These are phyloP conservation scores for Tilletia indica DNA, from an alignment of 1,284 basidiomycete species.

Conservation along the genomic window DNA sequence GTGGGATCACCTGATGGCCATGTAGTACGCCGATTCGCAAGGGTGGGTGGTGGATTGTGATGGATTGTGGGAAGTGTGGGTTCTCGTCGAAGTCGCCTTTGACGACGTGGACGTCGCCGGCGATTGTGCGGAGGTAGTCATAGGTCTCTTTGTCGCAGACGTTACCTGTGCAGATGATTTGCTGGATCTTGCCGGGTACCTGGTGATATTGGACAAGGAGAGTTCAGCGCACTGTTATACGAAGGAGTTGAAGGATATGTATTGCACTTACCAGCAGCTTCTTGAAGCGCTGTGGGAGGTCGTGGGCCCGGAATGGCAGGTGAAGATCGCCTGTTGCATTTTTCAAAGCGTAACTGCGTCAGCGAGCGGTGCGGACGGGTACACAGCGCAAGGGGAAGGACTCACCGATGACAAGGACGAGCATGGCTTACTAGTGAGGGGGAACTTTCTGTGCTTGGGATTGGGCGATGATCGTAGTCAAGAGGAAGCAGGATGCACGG, in stretches of 20 bases:
- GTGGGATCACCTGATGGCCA: conserved; percentile 90
- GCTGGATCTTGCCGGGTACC: conserved; percentile 88
- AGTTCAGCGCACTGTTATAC: background rate
- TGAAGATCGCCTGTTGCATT: conserved; percentile 42
- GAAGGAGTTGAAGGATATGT: background rate
- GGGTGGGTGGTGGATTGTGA: conserved; percentile 79
- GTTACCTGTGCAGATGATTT: conserved; percentile 96
- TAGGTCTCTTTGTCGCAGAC: conserved; percentile 95
- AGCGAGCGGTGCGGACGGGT: background rate
- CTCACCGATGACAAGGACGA: conserved; percentile 49
- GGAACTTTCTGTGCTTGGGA: too few species aligned
- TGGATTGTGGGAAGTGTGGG: conserved; percentile 73
- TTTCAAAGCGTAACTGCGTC: background rate
- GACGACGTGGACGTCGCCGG: conserved; percentile 89
- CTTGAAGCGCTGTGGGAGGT: conserved; percentile 92
- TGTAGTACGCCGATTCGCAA: conserved; percentile 90
- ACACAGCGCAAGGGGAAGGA: too few species aligned
- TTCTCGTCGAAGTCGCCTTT: conserved; percentile 94
- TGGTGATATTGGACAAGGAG: conserved; percentile 7
- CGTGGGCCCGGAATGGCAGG: conserved; percentile 64
- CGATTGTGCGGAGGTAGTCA: conserved; percentile 93
- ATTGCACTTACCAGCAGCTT: conserved; percentile 70
- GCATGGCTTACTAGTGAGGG: conserved; percentile 27
- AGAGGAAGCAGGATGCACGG: too few species aligned
- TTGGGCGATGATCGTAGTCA: background rate